Evolutionary conservation across 1,284 basidiomycete genomes (phyloP), one percentile per base, ranked within the genome.

Genomic region (Apiotrichum sp.): DNA sequence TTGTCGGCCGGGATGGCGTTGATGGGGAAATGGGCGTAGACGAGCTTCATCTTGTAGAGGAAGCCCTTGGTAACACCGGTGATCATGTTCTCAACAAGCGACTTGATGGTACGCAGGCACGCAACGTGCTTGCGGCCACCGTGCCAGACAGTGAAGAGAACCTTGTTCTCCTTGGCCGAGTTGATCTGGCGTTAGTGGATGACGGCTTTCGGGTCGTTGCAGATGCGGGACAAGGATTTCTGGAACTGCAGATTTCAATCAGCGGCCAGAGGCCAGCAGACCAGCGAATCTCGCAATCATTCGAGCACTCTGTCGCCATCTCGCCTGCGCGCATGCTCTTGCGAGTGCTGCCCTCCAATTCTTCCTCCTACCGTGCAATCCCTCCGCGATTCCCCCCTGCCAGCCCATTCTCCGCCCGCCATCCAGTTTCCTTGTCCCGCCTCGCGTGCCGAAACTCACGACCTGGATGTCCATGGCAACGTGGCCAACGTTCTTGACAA

Each of bases 11-110:
- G 92, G 78, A 98, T 98, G 77, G 90, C 88, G 83, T 99, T 98
- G 84, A 99, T 97, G 65, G 96, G 96, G 84, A 99, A 99, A 84
- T 99, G 96, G 72, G 96, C 96, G 77, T 98, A 99, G 58, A 98
- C 96, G 40, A 93, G 83, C 71, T 91, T 89, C 92, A 97, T 95
- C 87, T 98, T 98, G 86, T 99, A 99, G 74, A 87, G 86, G 87
- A 98, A 98, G 63, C 95, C 96, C 84, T 93, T 90, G 54, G 93
- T 98, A 62, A 97, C 93, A 68, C 93, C 95, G 69, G 82, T 93
- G 78, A 98, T 85, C 93, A 98, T 93, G 84, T 99, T 98, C 77
- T 84, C 85, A 71, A 99, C 93, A 69, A 93, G 78, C 68, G 88
- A 93, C 79, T 87, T 88, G 79, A 98, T 92, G 43, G 96, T 98